A percentile compares a stretch with the other conserved stretches of the same genome.
Evolutionary conservation across 257 asterid genomes (phyloP).

Genomic region (Catharanthus roseus): DNA sequence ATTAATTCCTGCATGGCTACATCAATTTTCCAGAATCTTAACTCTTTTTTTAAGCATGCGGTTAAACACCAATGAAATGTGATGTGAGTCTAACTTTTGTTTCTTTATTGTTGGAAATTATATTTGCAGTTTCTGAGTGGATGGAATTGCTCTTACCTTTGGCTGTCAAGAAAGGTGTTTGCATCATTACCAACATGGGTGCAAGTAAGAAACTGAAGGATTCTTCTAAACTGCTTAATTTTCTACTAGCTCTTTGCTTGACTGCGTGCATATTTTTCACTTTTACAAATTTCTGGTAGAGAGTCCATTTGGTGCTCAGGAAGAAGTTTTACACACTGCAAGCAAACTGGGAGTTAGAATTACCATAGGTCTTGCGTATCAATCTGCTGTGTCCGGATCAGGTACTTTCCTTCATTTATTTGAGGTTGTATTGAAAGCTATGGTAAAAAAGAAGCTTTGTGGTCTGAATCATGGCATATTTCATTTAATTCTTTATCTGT

Average conservation of each 20-base stretch:
- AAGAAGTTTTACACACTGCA: slow-evolving; percentile 68
- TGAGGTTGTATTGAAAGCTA: not conserved
- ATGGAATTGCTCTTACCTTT: slow-evolving; percentile 85
- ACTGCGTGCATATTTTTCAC: slow-evolving; percentile 14
- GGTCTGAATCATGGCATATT: not conserved
- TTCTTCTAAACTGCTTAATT: not conserved
- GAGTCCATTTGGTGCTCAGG: slow-evolving; percentile 72
- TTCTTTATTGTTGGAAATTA: not conserved
- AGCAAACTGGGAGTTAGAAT: slow-evolving; percentile 54
- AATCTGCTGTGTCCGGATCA: slow-evolving; percentile 49
- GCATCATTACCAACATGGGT: slow-evolving; percentile 95
- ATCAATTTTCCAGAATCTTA: not conserved
- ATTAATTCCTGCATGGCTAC: not conserved
- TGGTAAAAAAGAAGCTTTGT: not conserved
- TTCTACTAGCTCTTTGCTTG: slow-evolving; percentile 7
- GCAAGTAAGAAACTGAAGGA: slow-evolving; percentile 57
- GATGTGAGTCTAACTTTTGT: not conserved
- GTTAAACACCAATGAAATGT: not conserved
- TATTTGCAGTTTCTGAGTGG: slow-evolving; percentile 85
- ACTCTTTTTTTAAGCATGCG: not conserved
- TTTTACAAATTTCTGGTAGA: slow-evolving; percentile 39
- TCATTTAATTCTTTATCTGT: not conserved
- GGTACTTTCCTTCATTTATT: slow-evolving; percentile 36
- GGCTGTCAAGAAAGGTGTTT: slow-evolving; percentile 72
- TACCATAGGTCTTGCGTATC: slow-evolving; percentile 74